Evolutionary conservation across 2,329 filamentous ascomycete species (phyloP).

Genomic region (Fusarium graminum): DNA sequence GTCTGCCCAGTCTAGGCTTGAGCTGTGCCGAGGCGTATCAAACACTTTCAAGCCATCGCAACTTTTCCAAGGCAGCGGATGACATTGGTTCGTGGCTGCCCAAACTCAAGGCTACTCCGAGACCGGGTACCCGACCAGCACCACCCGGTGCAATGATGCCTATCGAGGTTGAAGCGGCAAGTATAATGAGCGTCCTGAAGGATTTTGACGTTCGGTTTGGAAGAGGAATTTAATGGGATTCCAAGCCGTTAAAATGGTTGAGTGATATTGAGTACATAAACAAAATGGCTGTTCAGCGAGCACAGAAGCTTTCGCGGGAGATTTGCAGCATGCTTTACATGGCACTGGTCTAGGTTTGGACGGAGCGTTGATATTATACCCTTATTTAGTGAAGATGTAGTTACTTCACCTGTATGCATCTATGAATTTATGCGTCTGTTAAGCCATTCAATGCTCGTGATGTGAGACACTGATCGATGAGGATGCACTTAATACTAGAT

Average conservation of each 20-base stretch:
- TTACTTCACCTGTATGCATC: conserved; percentile 44
- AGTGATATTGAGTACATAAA: conserved; percentile 22
- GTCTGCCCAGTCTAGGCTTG: conserved; percentile 67
- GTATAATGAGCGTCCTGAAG: conserved; percentile 87
- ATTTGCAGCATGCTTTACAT: conserved; percentile 38
- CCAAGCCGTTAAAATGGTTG: conserved; percentile 31
- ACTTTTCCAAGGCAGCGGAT: conserved; percentile 79
- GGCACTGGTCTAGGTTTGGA: conserved; percentile 44
- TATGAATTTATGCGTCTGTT: conserved; percentile 47
- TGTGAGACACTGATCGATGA: conserved; percentile 14
- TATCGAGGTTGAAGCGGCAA: conserved; percentile 84
- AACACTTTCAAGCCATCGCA: conserved; percentile 80
- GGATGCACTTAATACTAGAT: conserved; percentile 15
- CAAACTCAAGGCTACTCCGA: conserved; percentile 73
- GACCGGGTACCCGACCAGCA: conserved; percentile 47
- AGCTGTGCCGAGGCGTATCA: conserved; percentile 84
- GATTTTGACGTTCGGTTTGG: conserved; percentile 84
- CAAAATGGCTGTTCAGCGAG: conserved; percentile 29
- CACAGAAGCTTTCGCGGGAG: conserved; percentile 19
- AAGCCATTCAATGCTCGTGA: conserved; percentile 22
- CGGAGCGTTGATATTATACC: conserved; percentile 51
- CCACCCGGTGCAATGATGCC: conserved; percentile 63
- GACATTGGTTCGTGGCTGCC: conserved; percentile 83
- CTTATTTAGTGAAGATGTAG: conserved; percentile 45
- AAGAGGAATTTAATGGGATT: conserved; percentile 52